Evolutionary conservation across 23 red algal species (phyloP).

Genomic region (Gracilaria caudata): DNA sequence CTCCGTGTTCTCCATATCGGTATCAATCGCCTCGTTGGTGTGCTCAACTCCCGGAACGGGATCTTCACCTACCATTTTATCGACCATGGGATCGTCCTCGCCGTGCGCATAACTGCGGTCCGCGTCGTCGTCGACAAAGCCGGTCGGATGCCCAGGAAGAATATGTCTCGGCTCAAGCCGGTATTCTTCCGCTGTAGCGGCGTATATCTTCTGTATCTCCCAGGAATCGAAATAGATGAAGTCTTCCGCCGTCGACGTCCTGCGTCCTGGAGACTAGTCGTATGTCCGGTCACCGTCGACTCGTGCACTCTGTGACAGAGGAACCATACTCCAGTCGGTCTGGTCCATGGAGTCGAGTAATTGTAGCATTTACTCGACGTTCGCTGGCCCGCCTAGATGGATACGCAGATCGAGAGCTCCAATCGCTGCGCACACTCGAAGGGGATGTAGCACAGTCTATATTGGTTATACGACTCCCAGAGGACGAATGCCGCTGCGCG

Average conservation of each 20-base stretch:
- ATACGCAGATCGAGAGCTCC: background rate
- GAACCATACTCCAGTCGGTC: background rate
- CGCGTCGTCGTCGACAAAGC: background rate
- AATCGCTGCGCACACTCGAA: background rate
- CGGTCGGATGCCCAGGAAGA: background rate
- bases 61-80: no score
- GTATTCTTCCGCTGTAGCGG: background rate
- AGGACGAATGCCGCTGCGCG: conserved; percentile 21
- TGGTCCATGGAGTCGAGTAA: background rate
- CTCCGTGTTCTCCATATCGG: no score
- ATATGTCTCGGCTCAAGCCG: background rate
- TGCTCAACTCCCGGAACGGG: no score
- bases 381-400: background rate
- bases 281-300: background rate
- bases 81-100: no score
- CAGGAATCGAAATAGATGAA: conserved; percentile 10
- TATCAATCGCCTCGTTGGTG: no score
- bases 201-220: background rate
- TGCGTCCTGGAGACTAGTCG: background rate
- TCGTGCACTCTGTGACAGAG: background rate
- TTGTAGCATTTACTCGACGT: background rate
- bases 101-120: background rate
- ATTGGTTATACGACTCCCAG: background rate
- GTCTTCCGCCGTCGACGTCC: background rate
- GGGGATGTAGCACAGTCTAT: background rate